Evolutionary conservation across 345 rosid species (phyloP).

Genomic region (Ailanthus altissimus): DNA sequence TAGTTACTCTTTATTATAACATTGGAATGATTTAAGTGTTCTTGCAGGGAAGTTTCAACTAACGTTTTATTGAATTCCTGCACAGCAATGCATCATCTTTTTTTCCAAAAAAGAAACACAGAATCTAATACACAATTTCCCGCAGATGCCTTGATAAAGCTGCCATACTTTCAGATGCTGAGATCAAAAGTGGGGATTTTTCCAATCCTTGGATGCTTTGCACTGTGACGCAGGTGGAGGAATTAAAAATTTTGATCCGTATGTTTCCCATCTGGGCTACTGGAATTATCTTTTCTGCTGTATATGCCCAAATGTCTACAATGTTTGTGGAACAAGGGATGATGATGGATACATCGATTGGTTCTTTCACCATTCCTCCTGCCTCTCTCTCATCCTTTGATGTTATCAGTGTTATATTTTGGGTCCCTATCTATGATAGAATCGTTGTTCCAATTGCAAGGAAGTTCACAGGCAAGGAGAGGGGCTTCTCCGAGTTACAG

Average conservation of each 20-base stretch:
- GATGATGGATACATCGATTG: slow-evolving; percentile 72
- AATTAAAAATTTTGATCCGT: slow-evolving; percentile 79
- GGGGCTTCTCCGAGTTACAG: slow-evolving; percentile 85
- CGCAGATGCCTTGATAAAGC: slow-evolving; percentile 93
- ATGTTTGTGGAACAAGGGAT: slow-evolving; percentile 50
- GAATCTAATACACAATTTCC: neutral
- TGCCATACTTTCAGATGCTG: slow-evolving; percentile 63
- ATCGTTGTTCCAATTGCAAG: slow-evolving; percentile 79
- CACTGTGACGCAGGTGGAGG: slow-evolving; percentile 93
- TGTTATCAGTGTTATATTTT: slow-evolving; percentile 67
- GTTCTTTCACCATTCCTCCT: slow-evolving; percentile 84
- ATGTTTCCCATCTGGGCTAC: slow-evolving; percentile 97
- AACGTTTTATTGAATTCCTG: neutral
- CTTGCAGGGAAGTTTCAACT: neutral
- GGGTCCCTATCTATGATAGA: slow-evolving; percentile 81
- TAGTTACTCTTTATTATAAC: too few species aligned
- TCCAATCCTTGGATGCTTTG: slow-evolving; percentile 78
- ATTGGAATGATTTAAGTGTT: too few species aligned
- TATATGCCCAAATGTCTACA: slow-evolving; percentile 82
- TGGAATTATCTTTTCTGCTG: slow-evolving; percentile 82
- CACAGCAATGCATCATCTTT: too few species aligned
- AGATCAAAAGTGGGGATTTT: slow-evolving; percentile 52
- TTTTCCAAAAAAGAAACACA: neutral
- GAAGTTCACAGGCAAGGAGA: slow-evolving; percentile 73
- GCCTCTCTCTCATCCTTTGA: slow-evolving; percentile 82